Percentiles rank a stretch among this genome's conserved stretches.
These are phyloP conservation scores for Metschnikowia gelsemii DNA, from an alignment of 805 yeast species.

Conservation along the genomic window DNA sequence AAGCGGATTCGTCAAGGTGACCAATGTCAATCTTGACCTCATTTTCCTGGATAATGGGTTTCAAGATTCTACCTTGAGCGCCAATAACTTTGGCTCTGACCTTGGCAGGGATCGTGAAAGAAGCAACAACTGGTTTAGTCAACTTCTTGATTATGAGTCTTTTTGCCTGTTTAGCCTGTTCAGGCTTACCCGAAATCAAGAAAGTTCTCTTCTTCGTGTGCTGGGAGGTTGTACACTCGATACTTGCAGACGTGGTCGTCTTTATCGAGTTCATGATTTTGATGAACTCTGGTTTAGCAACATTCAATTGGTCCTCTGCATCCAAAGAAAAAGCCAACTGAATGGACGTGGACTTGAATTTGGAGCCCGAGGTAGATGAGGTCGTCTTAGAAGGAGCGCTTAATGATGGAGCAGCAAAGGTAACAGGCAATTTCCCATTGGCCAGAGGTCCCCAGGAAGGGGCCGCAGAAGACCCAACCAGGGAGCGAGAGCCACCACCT, in stretches of 20 bases:
- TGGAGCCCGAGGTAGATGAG: conserved; percentile 22
- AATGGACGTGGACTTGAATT: conserved; percentile 51
- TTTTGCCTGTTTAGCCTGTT: conserved; percentile 65
- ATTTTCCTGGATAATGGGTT: conserved; percentile 69
- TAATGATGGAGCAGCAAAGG: conserved; percentile 22
- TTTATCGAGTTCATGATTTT: conserved; percentile 65
- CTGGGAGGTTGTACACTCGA: conserved; percentile 80
- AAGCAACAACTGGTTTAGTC: conserved; percentile 66
- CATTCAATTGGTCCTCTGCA: conserved; percentile 62
- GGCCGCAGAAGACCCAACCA: conserved; percentile 23
- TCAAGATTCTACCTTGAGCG: conserved; percentile 76
- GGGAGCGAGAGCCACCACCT: conserved; percentile 42
- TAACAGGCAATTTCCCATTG: conserved; percentile 23
- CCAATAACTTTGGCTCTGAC: conserved; percentile 83
- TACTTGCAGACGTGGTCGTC: conserved; percentile 57
- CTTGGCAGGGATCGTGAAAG: conserved; percentile 70
- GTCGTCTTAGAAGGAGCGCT: conserved; percentile 7
- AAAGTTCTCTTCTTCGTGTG: conserved; percentile 78
- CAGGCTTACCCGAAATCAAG: conserved; percentile 72
- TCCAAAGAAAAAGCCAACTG: conserved; percentile 81
- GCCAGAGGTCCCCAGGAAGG: conserved; percentile 44
- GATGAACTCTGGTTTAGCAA: conserved; percentile 63
- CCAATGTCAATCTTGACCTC: conserved; percentile 73
- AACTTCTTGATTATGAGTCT: conserved; percentile 72
- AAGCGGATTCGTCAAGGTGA: conserved; percentile 24